phyloP scores from a whole-genome alignment of 345 rosid species.

The Clausena lansium region DNA sequence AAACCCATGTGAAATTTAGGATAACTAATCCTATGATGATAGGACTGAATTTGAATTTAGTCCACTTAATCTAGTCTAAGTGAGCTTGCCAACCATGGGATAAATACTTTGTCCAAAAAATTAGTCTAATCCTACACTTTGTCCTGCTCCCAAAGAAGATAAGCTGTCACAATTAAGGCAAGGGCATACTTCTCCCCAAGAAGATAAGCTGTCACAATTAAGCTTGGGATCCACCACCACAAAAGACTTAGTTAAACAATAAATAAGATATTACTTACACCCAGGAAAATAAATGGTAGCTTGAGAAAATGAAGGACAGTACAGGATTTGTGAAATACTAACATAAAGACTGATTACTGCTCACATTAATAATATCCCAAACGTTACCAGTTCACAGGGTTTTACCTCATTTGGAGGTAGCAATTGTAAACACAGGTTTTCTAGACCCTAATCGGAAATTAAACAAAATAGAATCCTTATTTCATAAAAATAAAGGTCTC shows the following conservation, averaged over 20 bases:
- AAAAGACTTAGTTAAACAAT: neutral
- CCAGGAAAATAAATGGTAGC: neutral
- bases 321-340: neutral
- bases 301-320: neutral
- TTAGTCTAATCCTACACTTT: too few species aligned
- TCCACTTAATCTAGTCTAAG: too few species aligned
- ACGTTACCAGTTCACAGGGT: neutral
- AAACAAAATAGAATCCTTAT: neutral
- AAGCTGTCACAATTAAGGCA: too few species aligned
- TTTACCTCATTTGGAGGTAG: neutral
- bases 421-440: neutral
- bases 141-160: too few species aligned
- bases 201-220: neutral
- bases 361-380: neutral
- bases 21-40: too few species aligned
- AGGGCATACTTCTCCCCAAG: neutral
- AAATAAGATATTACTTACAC: neutral
- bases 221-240: neutral
- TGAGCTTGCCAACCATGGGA: too few species aligned
- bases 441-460: neutral
- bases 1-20: too few species aligned
- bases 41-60: too few species aligned
- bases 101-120: too few species aligned
- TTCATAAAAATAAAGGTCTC: neutral
- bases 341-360: neutral